These are phyloP conservation scores for carrot (Daucus carota) DNA, from an alignment of 129 eudicot species.

Conservation along the genomic window DH1_v3.0 NC_030384.2:45064001-45064500, in stretches of 20 bases:
- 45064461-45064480: constrained; percentile 33
- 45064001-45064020: background rate
- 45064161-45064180: background rate
- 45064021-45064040: background rate
- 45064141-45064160: constrained; percentile 38
- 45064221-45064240: background rate
- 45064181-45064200: background rate
- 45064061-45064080: too few species aligned
- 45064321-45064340: constrained; percentile 30
- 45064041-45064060: background rate
- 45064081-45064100: constrained; percentile 12
- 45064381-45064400: constrained; percentile 31
- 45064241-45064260: background rate
- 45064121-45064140: constrained; percentile 48
- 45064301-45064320: background rate
- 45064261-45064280: background rate
- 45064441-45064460: constrained; percentile 35
- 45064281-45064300: background rate
- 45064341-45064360: constrained; percentile 50
- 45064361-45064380: constrained; percentile 35
- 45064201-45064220: background rate
- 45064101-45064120: constrained; percentile 44
- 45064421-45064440: constrained; percentile 29
- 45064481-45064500: constrained; percentile 20
- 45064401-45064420: constrained; percentile 30